phyloP scores from a whole-genome alignment of 1,284 basidiomycete genomes.

The Amylostereum areolatum region DNA sequence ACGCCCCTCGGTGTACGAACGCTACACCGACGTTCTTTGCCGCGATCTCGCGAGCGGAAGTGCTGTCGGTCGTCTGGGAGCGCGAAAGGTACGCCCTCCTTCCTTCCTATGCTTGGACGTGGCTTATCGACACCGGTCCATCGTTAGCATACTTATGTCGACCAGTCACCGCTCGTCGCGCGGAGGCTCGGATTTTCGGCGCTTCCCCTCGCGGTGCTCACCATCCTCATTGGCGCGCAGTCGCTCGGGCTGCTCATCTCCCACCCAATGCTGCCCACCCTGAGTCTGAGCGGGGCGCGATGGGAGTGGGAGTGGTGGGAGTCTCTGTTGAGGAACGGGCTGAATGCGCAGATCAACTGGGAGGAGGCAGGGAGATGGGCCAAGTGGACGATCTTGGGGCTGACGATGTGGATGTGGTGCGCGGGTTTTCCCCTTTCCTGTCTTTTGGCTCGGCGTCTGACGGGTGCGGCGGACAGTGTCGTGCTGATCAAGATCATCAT shows the following conservation, averaged over 20 bases:
- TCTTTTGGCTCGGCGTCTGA: background rate
- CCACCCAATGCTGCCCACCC: conserved; percentile 28
- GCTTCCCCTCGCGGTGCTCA: conserved; percentile 86
- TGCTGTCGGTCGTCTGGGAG: conserved; percentile 56
- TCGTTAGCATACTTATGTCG: conserved; percentile 79
- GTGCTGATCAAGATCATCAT: conserved; percentile 85
- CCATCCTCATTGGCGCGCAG: conserved; percentile 85
- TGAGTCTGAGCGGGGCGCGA: conserved; percentile 14
- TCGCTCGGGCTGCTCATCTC: conserved; percentile 63
- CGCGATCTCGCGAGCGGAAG: conserved; percentile 87
- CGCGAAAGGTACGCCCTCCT: conserved; percentile 52
- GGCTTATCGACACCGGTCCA: background rate
- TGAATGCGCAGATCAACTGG: too few relatives aligned
- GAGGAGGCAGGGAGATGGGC: conserved; percentile 48
- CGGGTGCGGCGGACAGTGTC: conserved; percentile 41
- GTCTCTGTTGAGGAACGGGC: conserved; percentile 26
- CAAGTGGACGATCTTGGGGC: conserved; percentile 60
- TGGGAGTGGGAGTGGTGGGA: conserved; percentile 27
- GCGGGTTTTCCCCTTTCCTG: conserved; percentile 14
- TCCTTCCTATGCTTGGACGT: background rate
- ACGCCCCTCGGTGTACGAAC: conserved; percentile 89
- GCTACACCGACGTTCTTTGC: conserved; percentile 95
- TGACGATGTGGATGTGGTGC: conserved; percentile 80
- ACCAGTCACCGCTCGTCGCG: conserved; percentile 92
- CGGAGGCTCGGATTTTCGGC: conserved; percentile 92